Conservation (phyloP, 148 eudicot species). For the Agrostemma githago region DNA sequence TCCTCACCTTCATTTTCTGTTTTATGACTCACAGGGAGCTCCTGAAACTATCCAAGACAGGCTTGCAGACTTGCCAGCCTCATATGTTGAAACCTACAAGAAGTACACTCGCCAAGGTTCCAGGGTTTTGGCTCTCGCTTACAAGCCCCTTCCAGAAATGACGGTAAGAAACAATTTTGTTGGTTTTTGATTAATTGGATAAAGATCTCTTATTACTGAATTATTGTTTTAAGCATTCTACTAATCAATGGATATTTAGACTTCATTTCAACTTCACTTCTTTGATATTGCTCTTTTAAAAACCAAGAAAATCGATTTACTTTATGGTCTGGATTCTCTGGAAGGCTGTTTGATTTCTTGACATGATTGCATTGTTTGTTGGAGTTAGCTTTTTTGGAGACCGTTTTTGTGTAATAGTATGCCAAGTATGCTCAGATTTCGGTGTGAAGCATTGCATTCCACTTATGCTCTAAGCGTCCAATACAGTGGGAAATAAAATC, state of each 20-base stretch:
- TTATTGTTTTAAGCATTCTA: not conserved
- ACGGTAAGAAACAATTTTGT: slow-evolving; percentile 46
- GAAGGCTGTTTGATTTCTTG: not conserved
- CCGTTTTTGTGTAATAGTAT: no score
- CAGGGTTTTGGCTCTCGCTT: slow-evolving; percentile 94
- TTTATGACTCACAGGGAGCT: slow-evolving; percentile 61
- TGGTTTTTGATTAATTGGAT: not conserved
- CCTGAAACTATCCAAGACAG: slow-evolving; percentile 95
- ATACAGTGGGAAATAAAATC: no score
- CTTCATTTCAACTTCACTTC: no score
- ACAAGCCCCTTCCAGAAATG: slow-evolving; percentile 87
- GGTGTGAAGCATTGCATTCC: no score
- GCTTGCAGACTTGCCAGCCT: slow-evolving; percentile 62
- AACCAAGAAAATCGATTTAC: not conserved
- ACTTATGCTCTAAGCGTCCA: no score
- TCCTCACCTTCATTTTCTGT: not conserved
- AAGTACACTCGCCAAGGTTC: slow-evolving; percentile 95
- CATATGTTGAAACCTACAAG: slow-evolving; percentile 78
- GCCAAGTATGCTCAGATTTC: no score
- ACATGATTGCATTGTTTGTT: not conserved
- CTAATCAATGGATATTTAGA: not conserved
- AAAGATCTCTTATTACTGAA: not conserved
- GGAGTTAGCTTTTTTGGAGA: no score
- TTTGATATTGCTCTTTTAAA: not conserved
- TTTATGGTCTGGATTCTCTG: not conserved